phyloP scores from a whole-genome alignment of 2,329 filamentous ascomycete species.

The Epichloe glyceriae region DNA sequence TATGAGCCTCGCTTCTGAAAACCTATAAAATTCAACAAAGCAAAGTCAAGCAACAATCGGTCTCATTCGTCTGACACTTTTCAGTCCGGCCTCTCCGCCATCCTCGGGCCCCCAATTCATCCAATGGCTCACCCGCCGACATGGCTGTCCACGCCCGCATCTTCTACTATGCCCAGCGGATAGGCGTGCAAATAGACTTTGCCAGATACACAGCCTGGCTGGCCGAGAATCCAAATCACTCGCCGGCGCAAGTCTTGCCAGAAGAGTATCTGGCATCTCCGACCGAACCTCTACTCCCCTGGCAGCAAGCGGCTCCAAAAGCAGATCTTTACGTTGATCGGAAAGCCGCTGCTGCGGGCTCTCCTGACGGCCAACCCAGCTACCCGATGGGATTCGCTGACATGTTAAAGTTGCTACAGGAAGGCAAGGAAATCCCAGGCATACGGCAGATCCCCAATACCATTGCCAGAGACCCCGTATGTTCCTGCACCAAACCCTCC shows the following conservation, averaged over 20 bases:
- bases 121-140: conserved; percentile 37
- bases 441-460: conserved; percentile 80
- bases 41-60: not conserved
- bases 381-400: conserved; percentile 78
- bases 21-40: not conserved
- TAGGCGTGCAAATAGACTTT: conserved; percentile 48
- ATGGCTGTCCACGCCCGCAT: conserved; percentile 53
- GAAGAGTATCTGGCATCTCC: conserved; percentile 15
- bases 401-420: conserved; percentile 74
- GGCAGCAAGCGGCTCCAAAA: conserved; percentile 38
- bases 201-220: conserved; percentile 55
- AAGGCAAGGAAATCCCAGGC: conserved; percentile 70
- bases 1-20: conserved; percentile 16
- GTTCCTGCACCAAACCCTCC: conserved; percentile 9
- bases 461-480: conserved; percentile 57
- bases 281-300: conserved; percentile 19
- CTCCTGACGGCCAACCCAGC: conserved; percentile 38
- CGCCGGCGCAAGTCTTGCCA: conserved; percentile 23
- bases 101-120: conserved; percentile 41
- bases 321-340: conserved; percentile 33
- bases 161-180: conserved; percentile 49
- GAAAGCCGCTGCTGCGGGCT: conserved; percentile 10
- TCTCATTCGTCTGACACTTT: not conserved
- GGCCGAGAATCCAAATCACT: conserved; percentile 19
- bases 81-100: conserved; percentile 48